These are phyloP conservation scores for Talaromyces sp. DNA, from an alignment of 2,329 filamentous ascomycete genomes.

Conservation along the genomic window DNA sequence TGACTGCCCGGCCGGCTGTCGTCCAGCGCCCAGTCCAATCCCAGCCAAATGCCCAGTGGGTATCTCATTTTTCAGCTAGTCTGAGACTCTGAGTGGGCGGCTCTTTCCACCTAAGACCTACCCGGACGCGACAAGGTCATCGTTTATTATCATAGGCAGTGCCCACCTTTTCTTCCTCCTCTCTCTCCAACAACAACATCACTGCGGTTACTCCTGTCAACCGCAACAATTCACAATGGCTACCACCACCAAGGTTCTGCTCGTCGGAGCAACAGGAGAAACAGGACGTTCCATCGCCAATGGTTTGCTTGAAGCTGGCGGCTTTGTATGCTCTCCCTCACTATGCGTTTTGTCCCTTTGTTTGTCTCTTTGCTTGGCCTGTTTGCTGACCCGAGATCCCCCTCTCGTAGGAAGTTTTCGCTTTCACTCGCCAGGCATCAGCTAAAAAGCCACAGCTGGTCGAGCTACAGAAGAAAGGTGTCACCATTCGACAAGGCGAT, in stretches of 20 bases:
- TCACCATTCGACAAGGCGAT: slow-evolving; percentile 27
- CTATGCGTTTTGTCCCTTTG: neutral
- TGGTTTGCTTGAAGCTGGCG: slow-evolving; percentile 17
- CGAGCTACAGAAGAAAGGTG: slow-evolving; percentile 29
- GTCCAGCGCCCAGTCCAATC: neutral
- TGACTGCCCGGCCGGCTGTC: neutral
- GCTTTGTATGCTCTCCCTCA: slow-evolving; percentile 14
- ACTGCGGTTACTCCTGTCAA: neutral
- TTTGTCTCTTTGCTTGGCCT: neutral
- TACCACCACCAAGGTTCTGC: slow-evolving; percentile 14
- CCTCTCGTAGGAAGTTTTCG: slow-evolving; percentile 35
- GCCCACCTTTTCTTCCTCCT: neutral
- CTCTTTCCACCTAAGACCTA: neutral
- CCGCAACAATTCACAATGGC: slow-evolving; percentile 4
- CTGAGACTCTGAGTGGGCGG: neutral
- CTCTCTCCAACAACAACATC: neutral
- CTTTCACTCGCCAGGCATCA: slow-evolving; percentile 39
- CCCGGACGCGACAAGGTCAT: neutral
- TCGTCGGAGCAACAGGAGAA: slow-evolving; percentile 25
- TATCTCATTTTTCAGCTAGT: neutral
- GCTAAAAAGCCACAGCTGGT: slow-evolving; percentile 35
- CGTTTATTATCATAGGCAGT: neutral
- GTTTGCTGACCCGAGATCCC: neutral
- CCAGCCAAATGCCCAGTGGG: neutral
- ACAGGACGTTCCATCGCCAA: slow-evolving; percentile 23